Base-by-base conservation (phyloP, 148 eudicot species). In the Cornus controversa region DNA sequence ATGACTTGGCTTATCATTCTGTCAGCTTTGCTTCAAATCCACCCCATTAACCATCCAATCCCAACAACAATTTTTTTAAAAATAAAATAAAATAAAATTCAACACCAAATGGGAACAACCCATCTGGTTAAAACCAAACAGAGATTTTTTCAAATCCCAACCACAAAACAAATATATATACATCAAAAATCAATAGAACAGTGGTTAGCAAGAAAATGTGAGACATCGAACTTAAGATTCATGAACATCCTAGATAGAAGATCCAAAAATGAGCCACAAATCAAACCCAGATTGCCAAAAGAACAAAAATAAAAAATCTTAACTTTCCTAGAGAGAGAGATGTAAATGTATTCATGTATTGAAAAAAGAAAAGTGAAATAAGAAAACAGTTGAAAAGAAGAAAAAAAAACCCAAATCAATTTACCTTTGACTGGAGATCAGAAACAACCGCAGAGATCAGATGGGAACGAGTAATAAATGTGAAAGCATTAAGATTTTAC, bases 21-120 rank as follows among this genome's bases (percentile, higher is more conserved):
- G 37, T 64, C 37, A 79, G 72, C 80, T 79, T 83, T 74, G 77
- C 85, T 75, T 83, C 77, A 68, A 79, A 79, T 79, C 75, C 78
- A 82, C 75, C 70, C 67, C 74, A 68, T 36, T 67, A 47, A 73
- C 72, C 54, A 66, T 40, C 65, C 73, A 75, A 78, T 31, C 11
- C 54, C 42, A 50, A 64, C 74, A 53, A 20, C 60, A 45, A 26
- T 6, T 40, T 40, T 62, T 7, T 63, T 8, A 34, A 37, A 40
- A 1, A n/a, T n/a, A 31, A 24, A 63, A 64, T 4, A 23, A 8
- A 22, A 10, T 37, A 37, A 36, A 47, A 62, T 5, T 4, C 24
- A 75, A 25, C 42, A 58, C 65, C 25, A 16, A 25, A 36, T 73
- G 40, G 42, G n/a, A 10, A 80, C 62, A 16, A 67, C 15, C 78